Evolutionary conservation across 139 green algal species (phyloP), one percentile per base, ranked within the genome.

Genomic region (Chlamydomonas schloesseri): DNA sequence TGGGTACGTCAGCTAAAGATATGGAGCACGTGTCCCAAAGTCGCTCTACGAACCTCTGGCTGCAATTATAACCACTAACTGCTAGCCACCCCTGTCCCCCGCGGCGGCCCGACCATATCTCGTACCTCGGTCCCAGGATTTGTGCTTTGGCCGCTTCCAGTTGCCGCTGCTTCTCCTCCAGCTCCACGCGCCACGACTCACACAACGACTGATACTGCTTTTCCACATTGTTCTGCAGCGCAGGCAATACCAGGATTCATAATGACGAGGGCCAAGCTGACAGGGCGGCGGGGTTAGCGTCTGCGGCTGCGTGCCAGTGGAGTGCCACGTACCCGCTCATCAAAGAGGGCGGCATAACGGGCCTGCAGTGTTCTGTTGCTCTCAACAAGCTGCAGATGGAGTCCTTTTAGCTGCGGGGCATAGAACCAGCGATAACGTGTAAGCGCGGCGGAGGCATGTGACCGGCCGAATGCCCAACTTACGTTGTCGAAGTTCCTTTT

Each of bases 401-500:
- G 15, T 14, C 33, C 62, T 42, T 93, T 93, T 6, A 94, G 69
- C 92, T 94, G 89, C 73, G 84, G 10, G 26, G 28, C 64, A 20
- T n/a, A 65, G 20, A 37, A 58, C 21, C 2, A 26, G 36, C 37
- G 75, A 23, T 20, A 46, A 62, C 0, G 36, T 34, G 29, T 55
- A 36, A 57, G 23, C 5, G 18, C 6, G 1, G 37, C 79, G 11
- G 17, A 24, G 26, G 21, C 47, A 28, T 55, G 37, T 28, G 33
- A 46, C 31, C 10, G n/a, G 71, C 13, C 4, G 28, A 58, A 79
- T 70, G 5, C 57, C 57, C 73, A 17, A 55, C 90, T 73, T 69
- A 95, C 92, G 46, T 90, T 91, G 26, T 95, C 92, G 84, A 95
- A 95, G 85, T 95, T 95, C 5, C 84, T 86, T n/a, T 87, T 89